Base-by-base conservation (phyloP, 1,139 yeast species). In the Taphrina wiesneri region DNA sequence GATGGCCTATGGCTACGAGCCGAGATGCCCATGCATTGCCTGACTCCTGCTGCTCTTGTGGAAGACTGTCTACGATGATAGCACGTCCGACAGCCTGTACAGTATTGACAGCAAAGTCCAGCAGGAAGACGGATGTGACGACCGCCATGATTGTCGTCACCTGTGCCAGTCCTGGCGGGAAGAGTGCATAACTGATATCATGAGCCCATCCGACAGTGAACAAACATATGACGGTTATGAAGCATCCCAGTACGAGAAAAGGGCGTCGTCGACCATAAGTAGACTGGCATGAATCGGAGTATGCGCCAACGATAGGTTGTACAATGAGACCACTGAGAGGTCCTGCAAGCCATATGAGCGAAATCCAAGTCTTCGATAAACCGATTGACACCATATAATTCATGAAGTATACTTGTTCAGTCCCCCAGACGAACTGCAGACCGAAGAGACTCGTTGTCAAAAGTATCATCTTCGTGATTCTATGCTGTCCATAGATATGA, bases 11-110 rank as follows among this genome's bases (percentile, higher is more conserved):
- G 0, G 86, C 85, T 67, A 86, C 84, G 81, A 86, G 83, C 57
- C 89, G 75, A 1, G 90, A 88, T 0, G 90, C 90, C 89, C 88
- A 85, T 0, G 89, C 90, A 71, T 86, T 86, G 21, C 87, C 86
- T 3, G 75, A 71, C 67, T 82, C 83, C 69, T 85, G 88, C 69
- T 82, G 85, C 30, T 77, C 85, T 1, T 63, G 47, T 11, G 53
- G 62, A 36, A 54, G 81, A 71, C 49, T 51, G 34, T 62, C 65
- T 11, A 30, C 56, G 26, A 36, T 45, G 45, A 56, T 19, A 11
- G 63, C 67, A 66, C 79, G 81, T 28, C 74, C 71, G 41, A 78
- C 75, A 39, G 70, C 70, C 3, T 62, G 65, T 43, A 21, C 81
- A 74, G 43, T 64, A 68, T 83, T 83, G 57, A 85, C 81, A 1